Evolutionary conservation across 2,329 filamentous ascomycete genomes (phyloP), one percentile per base, ranked within the genome.

Genomic region (Penicillium frequentans): DNA sequence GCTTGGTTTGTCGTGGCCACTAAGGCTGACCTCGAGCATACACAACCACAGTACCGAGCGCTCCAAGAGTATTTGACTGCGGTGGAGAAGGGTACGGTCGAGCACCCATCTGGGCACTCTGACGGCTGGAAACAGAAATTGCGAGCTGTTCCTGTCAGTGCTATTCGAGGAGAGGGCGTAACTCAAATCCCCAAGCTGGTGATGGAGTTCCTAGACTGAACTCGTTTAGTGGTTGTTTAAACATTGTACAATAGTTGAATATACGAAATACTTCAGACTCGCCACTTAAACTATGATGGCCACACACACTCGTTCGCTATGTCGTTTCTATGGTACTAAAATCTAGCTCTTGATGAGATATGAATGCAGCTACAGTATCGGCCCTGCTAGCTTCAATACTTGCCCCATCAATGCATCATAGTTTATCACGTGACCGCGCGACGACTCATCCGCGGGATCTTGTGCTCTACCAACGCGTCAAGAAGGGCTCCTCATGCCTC

Each of bases 1-100:
- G 93, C 95, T 1, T 99, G 95, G 95, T 95, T 96, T 68, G 93
- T 97, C 5, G 87, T 97, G 44, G 93, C 91, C 1, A 97, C 93
- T 21, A 98, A 98, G 76, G 93, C 91, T 1, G 93, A 98, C 72
- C 73, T 96, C 54, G 85, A 87, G 3, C 84, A 83, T 3, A 96
- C 95, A 2, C 84, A 92, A 72, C 83, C 86, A 24, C 96, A 95
- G 70, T 99, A 91, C 72, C 75, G 74, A 35, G 75, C 78, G 51
- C 77, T 99, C 64, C 86, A 86, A 63, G 75, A 77, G 9, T 96
- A 97, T 73, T 76, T 99, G 4, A 80, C 83, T 5, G 78, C 77
- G 4, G 82, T 98, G 24, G 84, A 84, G 51, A 78, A 77, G 1
- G 88, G 89, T 1, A 75, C 78, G 21, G 81, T 83, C 56, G 79